Evolutionary conservation across 2,329 filamentous ascomycete species (phyloP).

Genomic region (Pseudocercospora pini-densiflorae): DNA sequence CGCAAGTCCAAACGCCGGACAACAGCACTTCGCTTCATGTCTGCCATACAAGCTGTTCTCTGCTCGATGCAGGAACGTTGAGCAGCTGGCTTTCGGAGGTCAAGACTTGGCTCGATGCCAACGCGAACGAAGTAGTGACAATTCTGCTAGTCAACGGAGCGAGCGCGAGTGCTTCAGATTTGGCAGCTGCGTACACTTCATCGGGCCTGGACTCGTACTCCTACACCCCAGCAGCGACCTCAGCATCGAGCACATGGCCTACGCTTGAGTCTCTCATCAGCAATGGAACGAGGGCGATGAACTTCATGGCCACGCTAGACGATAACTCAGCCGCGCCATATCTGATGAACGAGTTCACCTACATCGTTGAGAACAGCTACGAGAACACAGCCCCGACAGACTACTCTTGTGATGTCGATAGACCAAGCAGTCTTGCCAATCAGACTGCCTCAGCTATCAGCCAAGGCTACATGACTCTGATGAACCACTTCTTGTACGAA

Average conservation of each 20-base stretch:
- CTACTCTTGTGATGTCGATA: constrained; percentile 26
- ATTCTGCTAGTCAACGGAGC: constrained; percentile 81
- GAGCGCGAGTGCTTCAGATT: constrained; percentile 52
- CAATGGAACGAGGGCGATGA: constrained; percentile 57
- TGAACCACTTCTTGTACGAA: constrained; percentile 55
- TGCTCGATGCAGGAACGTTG: constrained; percentile 59
- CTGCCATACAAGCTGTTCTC: constrained; percentile 67
- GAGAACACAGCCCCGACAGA: constrained; percentile 40
- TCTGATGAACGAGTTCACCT: constrained; percentile 60
- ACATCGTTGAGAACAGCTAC: constrained; percentile 54
- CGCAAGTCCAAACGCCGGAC: constrained; percentile 61
- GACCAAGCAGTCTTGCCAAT: constrained; percentile 25
- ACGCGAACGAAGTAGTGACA: constrained; percentile 85
- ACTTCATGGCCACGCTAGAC: constrained; percentile 75
- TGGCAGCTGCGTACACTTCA: constrained; percentile 53
- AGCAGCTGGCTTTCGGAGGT: constrained; percentile 60
- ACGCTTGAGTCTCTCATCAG: constrained; percentile 79
- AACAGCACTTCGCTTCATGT: constrained; percentile 56
- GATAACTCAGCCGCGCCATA: constrained; percentile 76
- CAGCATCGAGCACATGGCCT: constrained; percentile 71
- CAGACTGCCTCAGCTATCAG: constrained; percentile 22
- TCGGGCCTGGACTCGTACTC: constrained; percentile 54
- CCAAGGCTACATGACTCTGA: constrained; percentile 47
- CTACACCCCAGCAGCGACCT: constrained; percentile 42
- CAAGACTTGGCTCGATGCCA: constrained; percentile 63